Conservation (phyloP, 345 rosid species). For the Populus pruinosa region DNA sequence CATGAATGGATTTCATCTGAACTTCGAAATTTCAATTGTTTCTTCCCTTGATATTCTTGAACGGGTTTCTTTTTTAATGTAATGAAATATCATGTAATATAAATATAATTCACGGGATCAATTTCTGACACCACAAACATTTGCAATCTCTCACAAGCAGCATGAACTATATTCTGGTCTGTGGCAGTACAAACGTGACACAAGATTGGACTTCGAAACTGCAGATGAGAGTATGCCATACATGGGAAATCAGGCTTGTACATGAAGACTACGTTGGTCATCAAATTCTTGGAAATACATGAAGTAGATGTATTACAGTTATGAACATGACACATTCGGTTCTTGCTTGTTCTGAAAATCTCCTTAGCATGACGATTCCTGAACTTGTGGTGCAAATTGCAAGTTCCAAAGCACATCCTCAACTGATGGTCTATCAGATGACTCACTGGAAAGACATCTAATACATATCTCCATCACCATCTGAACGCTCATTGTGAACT, state of each 20-base stretch:
- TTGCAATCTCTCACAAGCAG: too few relatives aligned
- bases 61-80: not conserved
- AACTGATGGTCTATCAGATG: slow-evolving; percentile 43
- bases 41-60: not conserved
- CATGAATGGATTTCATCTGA: not conserved
- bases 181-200: too few relatives aligned
- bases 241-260: too few relatives aligned
- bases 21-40: not conserved
- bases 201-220: too few relatives aligned
- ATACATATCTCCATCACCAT: slow-evolving; percentile 44
- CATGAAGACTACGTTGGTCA: too few relatives aligned
- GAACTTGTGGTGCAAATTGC: slow-evolving; percentile 60
- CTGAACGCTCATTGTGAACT: slow-evolving; percentile 44
- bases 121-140: too few relatives aligned
- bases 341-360: slow-evolving; percentile 10
- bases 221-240: too few relatives aligned
- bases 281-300: not conserved
- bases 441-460: slow-evolving; percentile 41
- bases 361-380: slow-evolving; percentile 25
- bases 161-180: too few relatives aligned
- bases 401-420: slow-evolving; percentile 63
- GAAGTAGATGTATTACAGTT: not conserved
- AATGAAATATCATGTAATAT: too few relatives aligned
- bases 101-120: too few relatives aligned
- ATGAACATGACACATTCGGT: not conserved